phyloP scores from a whole-genome alignment of 345 rosid genomes.

The Syzygium aromaticum region DNA sequence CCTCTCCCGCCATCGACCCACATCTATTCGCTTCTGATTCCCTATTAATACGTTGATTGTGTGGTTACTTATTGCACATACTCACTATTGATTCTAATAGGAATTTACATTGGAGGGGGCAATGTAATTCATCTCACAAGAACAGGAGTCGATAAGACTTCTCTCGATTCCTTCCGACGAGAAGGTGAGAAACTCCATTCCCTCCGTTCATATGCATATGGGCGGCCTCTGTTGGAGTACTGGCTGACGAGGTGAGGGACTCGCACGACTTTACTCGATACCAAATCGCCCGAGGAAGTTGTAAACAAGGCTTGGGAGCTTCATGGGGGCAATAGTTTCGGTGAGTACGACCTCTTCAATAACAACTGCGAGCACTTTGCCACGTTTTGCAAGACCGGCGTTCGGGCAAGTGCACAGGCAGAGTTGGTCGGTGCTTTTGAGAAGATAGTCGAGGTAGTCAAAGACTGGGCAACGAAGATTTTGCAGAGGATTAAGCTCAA shows the following conservation, averaged over 20 bases:
- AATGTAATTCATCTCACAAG: not conserved
- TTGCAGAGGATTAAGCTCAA: not conserved
- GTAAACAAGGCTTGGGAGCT: not conserved
- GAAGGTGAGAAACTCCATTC: not conserved
- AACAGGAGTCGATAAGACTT: not conserved
- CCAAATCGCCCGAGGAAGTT: not conserved
- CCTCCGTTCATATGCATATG: not conserved
- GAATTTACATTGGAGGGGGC: not conserved
- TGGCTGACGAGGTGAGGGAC: not conserved
- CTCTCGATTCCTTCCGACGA: not conserved
- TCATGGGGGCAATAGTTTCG: rapidly evolving
- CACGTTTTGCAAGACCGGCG: not conserved
- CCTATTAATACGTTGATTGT: not conserved
- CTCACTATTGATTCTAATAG: not conserved
- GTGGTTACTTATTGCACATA: rapidly evolving
- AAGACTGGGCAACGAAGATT: not conserved
- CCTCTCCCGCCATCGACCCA: not conserved
- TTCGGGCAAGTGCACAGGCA: not conserved
- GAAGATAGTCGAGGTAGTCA: not conserved
- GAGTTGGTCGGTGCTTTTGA: not conserved
- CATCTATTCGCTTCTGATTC: not conserved
- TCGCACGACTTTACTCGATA: not conserved
- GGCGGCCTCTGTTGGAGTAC: not conserved
- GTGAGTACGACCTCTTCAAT: not conserved
- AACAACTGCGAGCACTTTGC: not conserved